These are phyloP conservation scores for Microbotryomycetes sp. DNA, from an alignment of 1,284 basidiomycete species.

Conservation along the genomic window DNA sequence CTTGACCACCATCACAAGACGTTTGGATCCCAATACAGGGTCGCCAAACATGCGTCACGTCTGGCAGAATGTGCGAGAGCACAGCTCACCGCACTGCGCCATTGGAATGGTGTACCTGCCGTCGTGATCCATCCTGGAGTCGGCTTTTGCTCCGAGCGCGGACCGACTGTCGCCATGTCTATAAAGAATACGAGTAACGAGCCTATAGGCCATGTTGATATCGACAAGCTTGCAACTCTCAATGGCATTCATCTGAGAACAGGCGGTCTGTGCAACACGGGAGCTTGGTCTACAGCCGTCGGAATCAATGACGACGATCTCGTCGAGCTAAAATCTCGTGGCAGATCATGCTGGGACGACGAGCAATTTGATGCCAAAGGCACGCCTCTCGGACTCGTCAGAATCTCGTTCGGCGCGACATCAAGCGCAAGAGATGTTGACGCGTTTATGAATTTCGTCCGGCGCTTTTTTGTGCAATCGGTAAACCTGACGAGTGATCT, in stretches of 20 bases:
- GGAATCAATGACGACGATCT: slow-evolving; percentile 44
- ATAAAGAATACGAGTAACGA: slow-evolving; percentile 32
- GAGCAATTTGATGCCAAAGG: slow-evolving; percentile 19
- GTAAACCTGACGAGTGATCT: neutral
- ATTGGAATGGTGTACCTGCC: slow-evolving; percentile 52
- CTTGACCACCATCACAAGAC: slow-evolving; percentile 65
- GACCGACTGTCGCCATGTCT: slow-evolving; percentile 23
- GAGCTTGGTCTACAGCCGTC: slow-evolving; percentile 61
- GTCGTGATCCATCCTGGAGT: slow-evolving; percentile 54
- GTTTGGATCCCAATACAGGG: slow-evolving; percentile 58
- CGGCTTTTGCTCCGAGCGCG: slow-evolving; percentile 3
- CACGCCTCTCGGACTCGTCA: slow-evolving; percentile 16
- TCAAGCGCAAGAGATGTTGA: slow-evolving; percentile 23
- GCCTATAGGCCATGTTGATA: slow-evolving; percentile 52
- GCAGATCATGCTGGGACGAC: slow-evolving; percentile 26
- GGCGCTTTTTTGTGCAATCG: slow-evolving; percentile 13
- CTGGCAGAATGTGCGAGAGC: slow-evolving; percentile 48
- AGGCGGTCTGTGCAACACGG: slow-evolving; percentile 77
- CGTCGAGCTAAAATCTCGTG: neutral
- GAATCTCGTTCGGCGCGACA: slow-evolving; percentile 26
- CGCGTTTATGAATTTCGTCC: slow-evolving; percentile 18
- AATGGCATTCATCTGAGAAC: slow-evolving; percentile 59
- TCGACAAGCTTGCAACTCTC: slow-evolving; percentile 23
- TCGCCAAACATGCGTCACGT: slow-evolving; percentile 49
- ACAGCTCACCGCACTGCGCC: slow-evolving; percentile 42